phyloP scores from a whole-genome alignment of 2,329 filamentous ascomycete species.

The Penicillium sp. region DNA sequence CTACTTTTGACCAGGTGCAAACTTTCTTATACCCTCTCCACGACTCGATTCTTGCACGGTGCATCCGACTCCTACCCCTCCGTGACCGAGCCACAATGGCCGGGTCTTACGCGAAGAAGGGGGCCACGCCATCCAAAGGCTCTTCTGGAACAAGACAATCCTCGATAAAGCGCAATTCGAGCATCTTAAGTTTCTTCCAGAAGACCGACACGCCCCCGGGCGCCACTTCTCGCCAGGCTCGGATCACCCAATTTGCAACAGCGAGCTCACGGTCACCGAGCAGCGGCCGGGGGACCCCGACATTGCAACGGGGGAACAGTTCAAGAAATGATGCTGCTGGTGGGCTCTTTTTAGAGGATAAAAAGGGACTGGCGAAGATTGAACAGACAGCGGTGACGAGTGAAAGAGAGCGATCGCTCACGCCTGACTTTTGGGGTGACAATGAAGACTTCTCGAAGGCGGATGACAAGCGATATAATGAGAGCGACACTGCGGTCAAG shows the following conservation, averaged over 20 bases:
- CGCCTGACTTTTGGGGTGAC: constrained; percentile 30
- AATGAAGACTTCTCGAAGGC: constrained; percentile 14
- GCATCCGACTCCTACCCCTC: background rate
- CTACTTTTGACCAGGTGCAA: background rate
- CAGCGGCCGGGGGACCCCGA: constrained; percentile 22
- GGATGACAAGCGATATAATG: constrained; percentile 25
- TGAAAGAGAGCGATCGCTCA: constrained; percentile 19
- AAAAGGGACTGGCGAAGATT: constrained; percentile 12
- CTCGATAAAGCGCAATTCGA: constrained; percentile 45
- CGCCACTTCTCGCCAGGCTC: constrained; percentile 43
- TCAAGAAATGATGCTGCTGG: constrained; percentile 13
- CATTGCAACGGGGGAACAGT: constrained; percentile 8
- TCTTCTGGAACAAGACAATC: constrained; percentile 12
- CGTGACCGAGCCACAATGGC: constrained; percentile 17
- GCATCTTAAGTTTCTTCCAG: constrained; percentile 67
- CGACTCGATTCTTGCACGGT: background rate
- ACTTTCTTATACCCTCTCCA: background rate
- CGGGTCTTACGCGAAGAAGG: constrained; percentile 18
- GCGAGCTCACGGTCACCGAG: constrained; percentile 20
- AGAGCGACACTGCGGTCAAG: constrained; percentile 27
- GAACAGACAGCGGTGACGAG: constrained; percentile 1
- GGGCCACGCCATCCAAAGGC: constrained; percentile 20
- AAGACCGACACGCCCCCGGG: constrained; percentile 51
- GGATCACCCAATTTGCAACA: constrained; percentile 45
- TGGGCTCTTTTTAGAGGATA: constrained; percentile 33